Percentiles rank a stretch among this genome's conserved stretches.
phyloP scores from a whole-genome alignment of 148 eudicot genomes.

The Agrostemma githago region DNA sequence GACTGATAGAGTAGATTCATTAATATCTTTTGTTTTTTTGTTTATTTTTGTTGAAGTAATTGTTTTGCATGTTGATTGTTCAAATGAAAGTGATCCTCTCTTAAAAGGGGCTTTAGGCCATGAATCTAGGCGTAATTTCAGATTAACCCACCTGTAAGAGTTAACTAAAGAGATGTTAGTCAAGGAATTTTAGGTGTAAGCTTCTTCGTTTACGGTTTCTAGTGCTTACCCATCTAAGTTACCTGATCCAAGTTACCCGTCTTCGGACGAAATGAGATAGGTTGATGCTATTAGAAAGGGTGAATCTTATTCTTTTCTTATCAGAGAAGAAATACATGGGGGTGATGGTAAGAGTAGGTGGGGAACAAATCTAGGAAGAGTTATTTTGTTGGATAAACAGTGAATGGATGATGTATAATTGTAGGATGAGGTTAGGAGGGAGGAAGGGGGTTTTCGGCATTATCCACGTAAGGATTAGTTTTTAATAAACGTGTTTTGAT shows the following conservation, averaged over 20 bases:
- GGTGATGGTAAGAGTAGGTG: background rate
- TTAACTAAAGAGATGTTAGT: background rate
- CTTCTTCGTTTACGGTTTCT: background rate
- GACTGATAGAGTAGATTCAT: conserved; percentile 8
- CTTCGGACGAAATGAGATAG: background rate
- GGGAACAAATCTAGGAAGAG: conserved; percentile 7
- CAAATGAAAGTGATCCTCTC: background rate
- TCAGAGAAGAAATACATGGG: background rate
- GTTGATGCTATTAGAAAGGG: background rate
- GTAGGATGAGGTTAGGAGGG: background rate
- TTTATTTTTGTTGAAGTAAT: background rate
- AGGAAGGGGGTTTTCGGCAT: conserved; percentile 1
- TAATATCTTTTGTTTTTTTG: background rate
- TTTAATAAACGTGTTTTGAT: conserved; percentile 7
- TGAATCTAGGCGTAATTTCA: background rate
- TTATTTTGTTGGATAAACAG: conserved; percentile 9
- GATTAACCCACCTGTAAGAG: background rate
- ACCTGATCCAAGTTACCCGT: background rate
- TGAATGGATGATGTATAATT: conserved; percentile 13
- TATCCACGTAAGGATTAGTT: conserved; percentile 20
- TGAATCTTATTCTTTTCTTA: background rate
- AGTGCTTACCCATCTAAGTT: background rate
- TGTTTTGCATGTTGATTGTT: conserved; percentile 1
- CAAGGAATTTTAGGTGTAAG: conserved; percentile 4
- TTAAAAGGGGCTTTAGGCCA: background rate